Evolutionary conservation across 768 basidiomycete genomes (phyloP), one percentile per base, ranked within the genome.

Genomic region (Tubosaeta sp.): DNA sequence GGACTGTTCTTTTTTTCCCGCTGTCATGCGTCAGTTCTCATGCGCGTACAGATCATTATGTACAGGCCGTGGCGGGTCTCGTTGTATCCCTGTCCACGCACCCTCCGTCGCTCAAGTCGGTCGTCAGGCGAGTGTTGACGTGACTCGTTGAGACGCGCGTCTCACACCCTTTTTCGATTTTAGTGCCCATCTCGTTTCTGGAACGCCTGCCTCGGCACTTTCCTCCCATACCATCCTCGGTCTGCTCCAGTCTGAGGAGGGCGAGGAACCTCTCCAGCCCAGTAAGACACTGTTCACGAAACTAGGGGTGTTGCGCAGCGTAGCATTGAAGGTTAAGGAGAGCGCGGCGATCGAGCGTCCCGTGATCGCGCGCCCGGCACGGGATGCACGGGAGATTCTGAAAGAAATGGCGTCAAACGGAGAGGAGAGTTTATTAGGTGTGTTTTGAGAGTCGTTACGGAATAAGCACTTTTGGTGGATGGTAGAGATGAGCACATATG

Each of bases 341-440:
- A 82, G 85, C 59, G 77, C 80, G 1, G 81, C 76, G 3, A 83
- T 77, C 54, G 90, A 93, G 39, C 80, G 80, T 33, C 82, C 88
- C 3, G 75, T 79, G 17, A 82, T 95, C 39, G 77, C 88, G 10
- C 75, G 91, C 43, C 91, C 91, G 0, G 87, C 91, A 7, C 74
- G 92, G 41, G 91, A 95, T 63, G 86, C 93, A 3, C 77, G 85
- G 55, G 93, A 95, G 46, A 51, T 86, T 22, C 63, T 95, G 27
- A 79, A 73, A 57, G 54, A 46, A 27, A 67, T 71, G 64, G 60
- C 50, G 0, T 47, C 19, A 6, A 52, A 57, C 1, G 66, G 64
- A 6, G 59, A 63, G 35, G 69, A 68, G 0, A 60, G 57, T 27
- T 49, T 68, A 47, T 45, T 35, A 13, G 69, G 69, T 6, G 50